Conservation (phyloP, 352 stramenopile genomes). For the Phytopythium mirpurense region DNA sequence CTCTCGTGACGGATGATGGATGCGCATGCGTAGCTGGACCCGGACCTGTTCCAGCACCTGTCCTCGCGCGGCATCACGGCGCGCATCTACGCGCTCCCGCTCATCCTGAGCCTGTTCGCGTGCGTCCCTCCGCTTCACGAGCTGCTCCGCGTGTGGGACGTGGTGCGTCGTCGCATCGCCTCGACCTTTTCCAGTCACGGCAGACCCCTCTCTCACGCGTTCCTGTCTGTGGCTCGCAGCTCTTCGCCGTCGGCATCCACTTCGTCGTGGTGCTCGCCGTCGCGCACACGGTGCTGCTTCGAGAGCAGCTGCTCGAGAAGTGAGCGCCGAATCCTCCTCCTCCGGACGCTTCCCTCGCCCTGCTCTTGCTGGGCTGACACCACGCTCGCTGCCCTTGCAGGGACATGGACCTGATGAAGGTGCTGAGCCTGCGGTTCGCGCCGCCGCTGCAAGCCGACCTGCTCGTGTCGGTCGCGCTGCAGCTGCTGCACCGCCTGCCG, state of each 20-base stretch:
- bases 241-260: constrained; percentile 90
- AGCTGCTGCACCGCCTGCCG: constrained; percentile 81
- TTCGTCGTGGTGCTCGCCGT: constrained; percentile 89
- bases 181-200: background rate
- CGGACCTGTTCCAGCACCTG: constrained; percentile 79
- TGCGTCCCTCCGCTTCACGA: constrained; percentile 87
- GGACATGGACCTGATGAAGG: constrained; percentile 87
- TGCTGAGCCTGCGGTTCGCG: constrained; percentile 77
- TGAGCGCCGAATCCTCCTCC: too few relatives aligned
- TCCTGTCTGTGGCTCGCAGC: constrained; percentile 24
- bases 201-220: too few relatives aligned
- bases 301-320: constrained; percentile 77
- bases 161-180: constrained; percentile 33
- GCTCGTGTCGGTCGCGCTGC: constrained; percentile 79
- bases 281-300: constrained; percentile 84
- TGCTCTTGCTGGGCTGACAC: background rate
- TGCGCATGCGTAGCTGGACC: constrained; percentile 42
- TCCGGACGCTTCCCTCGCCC: background rate
- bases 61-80: constrained; percentile 67
- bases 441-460: constrained; percentile 78
- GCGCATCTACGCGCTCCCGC: constrained; percentile 82
- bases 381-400: constrained; percentile 14
- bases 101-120: constrained; percentile 88
- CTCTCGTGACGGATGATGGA: too few relatives aligned
- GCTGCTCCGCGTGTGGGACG: constrained; percentile 88